Evolutionary conservation across 1,139 yeast species (phyloP).

Genomic region (Sugiyamaella sp.): DNA sequence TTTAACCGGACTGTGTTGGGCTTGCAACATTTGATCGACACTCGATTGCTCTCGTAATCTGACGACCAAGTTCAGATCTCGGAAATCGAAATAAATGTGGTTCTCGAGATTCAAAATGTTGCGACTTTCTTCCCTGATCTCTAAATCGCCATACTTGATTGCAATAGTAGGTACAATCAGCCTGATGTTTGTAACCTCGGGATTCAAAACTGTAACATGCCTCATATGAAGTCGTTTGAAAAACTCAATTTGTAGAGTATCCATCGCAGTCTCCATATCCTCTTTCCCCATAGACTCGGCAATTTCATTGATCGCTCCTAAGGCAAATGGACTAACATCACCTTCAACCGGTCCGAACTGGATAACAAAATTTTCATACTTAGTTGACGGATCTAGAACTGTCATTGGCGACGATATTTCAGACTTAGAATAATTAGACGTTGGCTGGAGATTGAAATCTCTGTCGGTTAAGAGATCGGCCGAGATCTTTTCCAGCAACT

Average conservation of each 20-base stretch:
- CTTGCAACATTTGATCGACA: conserved; percentile 33
- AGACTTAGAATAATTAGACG: conserved; percentile 46
- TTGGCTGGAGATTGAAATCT: conserved; percentile 41
- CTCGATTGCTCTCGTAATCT: conserved; percentile 30
- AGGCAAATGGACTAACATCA: conserved; percentile 41
- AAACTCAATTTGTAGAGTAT: conserved; percentile 64
- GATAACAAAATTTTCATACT: conserved; percentile 58
- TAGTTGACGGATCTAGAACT: conserved; percentile 49
- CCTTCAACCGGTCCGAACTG: conserved; percentile 53
- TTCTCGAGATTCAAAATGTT: conserved; percentile 23
- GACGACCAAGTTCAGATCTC: conserved; percentile 33
- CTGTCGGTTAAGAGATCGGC: conserved; percentile 14
- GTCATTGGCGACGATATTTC: conserved; percentile 51
- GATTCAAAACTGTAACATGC: conserved; percentile 43
- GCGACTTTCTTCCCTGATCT: conserved; percentile 23
- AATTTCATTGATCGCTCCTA: conserved; percentile 33
- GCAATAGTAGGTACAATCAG: conserved; percentile 55
- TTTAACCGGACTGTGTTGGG: conserved; percentile 27
- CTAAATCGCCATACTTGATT: conserved; percentile 49
- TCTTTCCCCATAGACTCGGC: conserved; percentile 32
- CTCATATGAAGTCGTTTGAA: conserved; percentile 47
- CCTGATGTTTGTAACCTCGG: conserved; percentile 51
- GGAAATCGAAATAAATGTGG: conserved; percentile 33
- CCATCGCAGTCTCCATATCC: conserved; percentile 55
- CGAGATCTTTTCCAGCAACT: conserved; percentile 20